Base-by-base conservation (phyloP, 1,284 basidiomycete genomes). In the Leccinum fallax region DNA sequence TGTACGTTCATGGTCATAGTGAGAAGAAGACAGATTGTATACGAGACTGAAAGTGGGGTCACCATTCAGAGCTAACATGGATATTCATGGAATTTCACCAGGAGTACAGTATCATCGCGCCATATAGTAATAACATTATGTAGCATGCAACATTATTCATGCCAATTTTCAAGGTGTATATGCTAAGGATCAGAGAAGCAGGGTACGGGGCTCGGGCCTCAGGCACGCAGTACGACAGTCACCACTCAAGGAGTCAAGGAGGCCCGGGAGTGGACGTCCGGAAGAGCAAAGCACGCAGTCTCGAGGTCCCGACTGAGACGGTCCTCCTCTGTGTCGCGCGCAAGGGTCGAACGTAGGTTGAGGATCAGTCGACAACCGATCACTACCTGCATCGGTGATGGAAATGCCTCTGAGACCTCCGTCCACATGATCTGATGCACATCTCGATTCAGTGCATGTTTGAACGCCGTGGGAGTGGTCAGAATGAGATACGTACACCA, bases 361-460 rank as follows among this genome's bases (percentile, higher is more conserved):
- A 64, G 63, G 30, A 64, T 61, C 10, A 58, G 32, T 28, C 58
- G 59, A 61, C 58, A 65, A n/a, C 63, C 55, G 2, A 61, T 49
- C 11, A 59, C 26, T 4, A 19, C 38, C 30, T 38, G 48, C 34
- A 60, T 34, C 8, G 43, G 24, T 5, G 7, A 51, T 10, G 43
- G 52, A 32, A 28, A 63, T 1, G 19, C 53, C 21, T 53, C 32
- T 43, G 40, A 40, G 13, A 63, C n/a, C 16, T 40, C 1, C 6
- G 3, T 26, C 66, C 66, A 67, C 26, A 4, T 2, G 15, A 9
- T 1, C 66, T 67, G 30, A 30, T 16, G 5, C 9, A 19, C 5
- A 24, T 34, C 16, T n/a, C 19, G 24, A 4, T 60, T 30, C 36
- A n/a, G 6, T 21, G 2, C 16, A 21, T 5, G 6, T 49, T 6